Conservation (phyloP, 192 early-diverging fungal genomes). For the Umbelopsis vinacea region DNA sequence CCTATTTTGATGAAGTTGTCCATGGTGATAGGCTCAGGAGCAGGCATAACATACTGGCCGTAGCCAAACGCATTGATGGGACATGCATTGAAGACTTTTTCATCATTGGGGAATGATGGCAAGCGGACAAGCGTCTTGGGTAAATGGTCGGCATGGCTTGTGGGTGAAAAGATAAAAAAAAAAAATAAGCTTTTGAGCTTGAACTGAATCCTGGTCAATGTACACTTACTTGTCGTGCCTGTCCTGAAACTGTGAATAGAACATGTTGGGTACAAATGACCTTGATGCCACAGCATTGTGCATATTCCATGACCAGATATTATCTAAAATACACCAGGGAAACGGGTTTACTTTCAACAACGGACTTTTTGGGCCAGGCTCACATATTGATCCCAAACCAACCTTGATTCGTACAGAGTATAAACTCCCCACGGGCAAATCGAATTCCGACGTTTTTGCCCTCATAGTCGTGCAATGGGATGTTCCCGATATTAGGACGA, state of each 20-base stretch:
- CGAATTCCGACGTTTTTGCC: slow-evolving; percentile 41
- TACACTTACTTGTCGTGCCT: slow-evolving; percentile 30
- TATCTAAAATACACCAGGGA: slow-evolving; percentile 16
- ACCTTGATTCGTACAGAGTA: slow-evolving; percentile 41
- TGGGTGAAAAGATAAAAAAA: not conserved
- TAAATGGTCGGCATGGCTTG: slow-evolving; percentile 27
- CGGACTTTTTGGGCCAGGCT: too few species aligned
- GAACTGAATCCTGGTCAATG: not conserved
- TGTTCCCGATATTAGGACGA: not conserved
- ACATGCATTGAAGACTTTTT: slow-evolving; percentile 31
- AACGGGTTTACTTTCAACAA: not conserved
- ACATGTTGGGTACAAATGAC: slow-evolving; percentile 26
- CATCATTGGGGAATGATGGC: slow-evolving; percentile 28
- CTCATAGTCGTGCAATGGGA: slow-evolving; percentile 35
- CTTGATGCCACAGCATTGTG: slow-evolving; percentile 35
- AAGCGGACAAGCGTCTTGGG: slow-evolving; percentile 27
- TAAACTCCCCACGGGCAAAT: slow-evolving; percentile 40
- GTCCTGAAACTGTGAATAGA: slow-evolving; percentile 40
- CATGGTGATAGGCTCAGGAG: not conserved
- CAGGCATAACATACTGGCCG: slow-evolving; percentile 23
- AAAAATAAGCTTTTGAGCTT: not conserved
- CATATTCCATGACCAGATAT: slow-evolving; percentile 38
- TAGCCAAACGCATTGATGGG: slow-evolving; percentile 24
- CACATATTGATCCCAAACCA: not conserved
- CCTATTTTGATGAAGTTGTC: slow-evolving; percentile 23